Evolutionary conservation across 1,284 basidiomycete genomes (phyloP), one percentile per base, ranked within the genome.

Genomic region (Macrocystidia cucumis): DNA sequence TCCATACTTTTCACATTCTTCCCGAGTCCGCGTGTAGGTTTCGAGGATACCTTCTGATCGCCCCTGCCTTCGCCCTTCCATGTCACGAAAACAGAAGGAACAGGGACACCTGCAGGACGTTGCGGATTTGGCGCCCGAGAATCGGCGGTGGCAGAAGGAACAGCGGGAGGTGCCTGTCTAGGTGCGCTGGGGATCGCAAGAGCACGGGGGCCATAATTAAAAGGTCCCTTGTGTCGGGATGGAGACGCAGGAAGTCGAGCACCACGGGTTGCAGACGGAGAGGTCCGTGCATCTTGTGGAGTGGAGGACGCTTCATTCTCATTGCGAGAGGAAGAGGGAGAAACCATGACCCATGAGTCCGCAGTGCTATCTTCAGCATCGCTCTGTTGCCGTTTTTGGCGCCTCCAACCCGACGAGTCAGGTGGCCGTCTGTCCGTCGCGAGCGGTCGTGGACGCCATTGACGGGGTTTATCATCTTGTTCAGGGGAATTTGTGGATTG

Each of bases 1-100:
- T 69, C 69, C 63, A 78, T 71, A 45, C 77, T 80, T 55, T 77
- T 78, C 7, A 69, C 56, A 26, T 50, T 57, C 41, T 67, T 68
- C 11, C 48, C 52, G 38, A 60, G 50, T 28, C 59, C 56, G 31
- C 36, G 48, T 1, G 50, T 39, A 9, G 56, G 45, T 12, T 52
- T 38, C 2, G 59, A 46, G 33, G 53, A 48, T 11, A 48, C 41
- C 44, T 59, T 59, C 32, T 55, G 50, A 21, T 56, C 57, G 16
- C 50, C 51, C 17, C 58, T 57, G 34, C 60, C 57, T 22, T 69
- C 65, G 20, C 59, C 63, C 48, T 67, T 72, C 62, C 64, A 77
- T 17, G 58, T 56, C 16, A 73, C 65, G n/a, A 68, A 49, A 59
- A 64, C 57, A 2, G 45, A 33, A 3, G 69, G 69, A 14, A 74